Conservation (phyloP, 768 basidiomycete species). For the Suillus decipiens region DNA sequence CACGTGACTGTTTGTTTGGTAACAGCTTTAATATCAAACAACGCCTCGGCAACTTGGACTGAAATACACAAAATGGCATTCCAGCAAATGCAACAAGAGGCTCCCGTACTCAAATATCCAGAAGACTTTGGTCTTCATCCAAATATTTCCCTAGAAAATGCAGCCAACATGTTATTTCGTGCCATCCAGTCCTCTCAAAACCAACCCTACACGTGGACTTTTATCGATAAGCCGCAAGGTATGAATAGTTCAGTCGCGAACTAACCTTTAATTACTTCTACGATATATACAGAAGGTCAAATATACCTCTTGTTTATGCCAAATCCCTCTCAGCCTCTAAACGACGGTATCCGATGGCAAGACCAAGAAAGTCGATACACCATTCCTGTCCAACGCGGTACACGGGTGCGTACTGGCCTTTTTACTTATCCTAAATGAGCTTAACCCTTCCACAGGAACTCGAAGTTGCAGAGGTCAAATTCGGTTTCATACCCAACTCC, state of each 20-base stretch:
- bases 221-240: conserved; percentile 80
- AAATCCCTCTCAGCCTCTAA: conserved; percentile 60
- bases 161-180: too few relatives aligned
- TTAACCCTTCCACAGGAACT: conserved; percentile 55
- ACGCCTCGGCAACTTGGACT: conserved; percentile 13
- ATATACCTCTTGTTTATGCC: conserved; percentile 67
- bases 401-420: conserved; percentile 48
- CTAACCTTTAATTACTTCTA: conserved; percentile 2
- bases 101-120: too few relatives aligned
- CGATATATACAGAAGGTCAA: conserved; percentile 54
- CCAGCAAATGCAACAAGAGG: too few relatives aligned
- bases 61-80: conserved; percentile 30
- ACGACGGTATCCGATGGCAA: conserved; percentile 76
- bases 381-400: conserved; percentile 46
- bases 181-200: conserved; percentile 39
- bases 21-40: conserved; percentile 32
- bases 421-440: neutral
- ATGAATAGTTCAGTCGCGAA: conserved; percentile 17
- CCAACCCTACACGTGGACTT: conserved; percentile 70
- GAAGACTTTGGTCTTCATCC: too few relatives aligned
- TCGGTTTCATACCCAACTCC: conserved; percentile 71
- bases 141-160: too few relatives aligned
- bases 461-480: conserved; percentile 73
- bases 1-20: conserved; percentile 8
- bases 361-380: conserved; percentile 67